Conservation (phyloP, 148 eudicot species). For the Fagopyrum tataricum region DNA sequence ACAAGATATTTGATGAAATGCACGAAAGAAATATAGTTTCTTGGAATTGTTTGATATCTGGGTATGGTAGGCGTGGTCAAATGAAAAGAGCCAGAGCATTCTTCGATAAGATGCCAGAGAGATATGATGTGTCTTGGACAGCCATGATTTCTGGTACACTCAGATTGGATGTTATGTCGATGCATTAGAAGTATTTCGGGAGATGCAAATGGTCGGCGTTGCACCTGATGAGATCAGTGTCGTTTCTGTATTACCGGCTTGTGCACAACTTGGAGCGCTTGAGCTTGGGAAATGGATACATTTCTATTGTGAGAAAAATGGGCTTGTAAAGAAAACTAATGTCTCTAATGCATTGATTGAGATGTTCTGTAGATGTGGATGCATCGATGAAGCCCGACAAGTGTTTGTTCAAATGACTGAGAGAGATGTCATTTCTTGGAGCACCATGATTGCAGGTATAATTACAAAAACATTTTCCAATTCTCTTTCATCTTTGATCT, state of each 20-base stretch:
- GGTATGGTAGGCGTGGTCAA: conserved; percentile 17
- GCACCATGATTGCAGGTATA: conserved; percentile 35
- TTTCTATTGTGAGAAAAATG: conserved; percentile 26
- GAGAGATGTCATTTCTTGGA: conserved; percentile 39
- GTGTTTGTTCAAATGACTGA: conserved; percentile 20
- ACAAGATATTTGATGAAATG: conserved; percentile 48
- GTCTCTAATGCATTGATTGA: conserved; percentile 38
- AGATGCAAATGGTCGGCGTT: conserved; percentile 30
- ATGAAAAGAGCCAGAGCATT: conserved; percentile 33
- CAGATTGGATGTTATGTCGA: conserved; percentile 22
- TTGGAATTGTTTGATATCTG: conserved; percentile 29
- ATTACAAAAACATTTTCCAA: conserved; percentile 9
- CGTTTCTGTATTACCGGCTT: conserved; percentile 33
- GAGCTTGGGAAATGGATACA: conserved; percentile 44
- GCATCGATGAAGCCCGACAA: conserved; percentile 25
- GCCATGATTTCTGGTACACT: conserved; percentile 34
- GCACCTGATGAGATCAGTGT: conserved; percentile 36
- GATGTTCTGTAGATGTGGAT: conserved; percentile 39
- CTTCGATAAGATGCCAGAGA: conserved; percentile 33
- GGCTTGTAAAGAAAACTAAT: conserved; percentile 23
- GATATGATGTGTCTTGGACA: conserved; percentile 36
- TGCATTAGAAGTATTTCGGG: conserved; percentile 29
- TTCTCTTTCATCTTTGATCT: neutral
- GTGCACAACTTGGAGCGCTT: conserved; percentile 32
- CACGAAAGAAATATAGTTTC: conserved; percentile 8